Evolutionary conservation across 23 red algal genomes (phyloP).

Genomic region (Gracilariopsis chorda): DNA sequence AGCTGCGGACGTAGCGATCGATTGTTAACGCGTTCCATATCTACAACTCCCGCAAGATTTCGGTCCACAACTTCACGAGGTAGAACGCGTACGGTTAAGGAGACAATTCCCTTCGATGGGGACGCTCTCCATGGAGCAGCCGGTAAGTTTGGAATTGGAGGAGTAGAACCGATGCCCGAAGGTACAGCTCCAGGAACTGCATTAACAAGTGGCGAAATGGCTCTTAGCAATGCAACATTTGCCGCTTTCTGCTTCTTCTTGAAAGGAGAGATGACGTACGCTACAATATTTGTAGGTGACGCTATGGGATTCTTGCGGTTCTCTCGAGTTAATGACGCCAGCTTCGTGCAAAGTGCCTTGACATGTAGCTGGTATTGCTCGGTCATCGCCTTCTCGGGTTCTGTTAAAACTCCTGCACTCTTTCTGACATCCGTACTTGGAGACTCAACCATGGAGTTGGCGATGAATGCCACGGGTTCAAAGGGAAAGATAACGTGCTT

Average conservation of each 20-base stretch:
- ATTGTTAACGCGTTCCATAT: not conserved
- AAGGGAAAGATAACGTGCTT: conserved; percentile 46
- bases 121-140: conserved; percentile 50
- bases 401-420: not conserved
- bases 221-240: conserved; percentile 52
- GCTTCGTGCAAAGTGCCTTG: conserved; percentile 34
- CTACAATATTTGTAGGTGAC: conserved; percentile 55
- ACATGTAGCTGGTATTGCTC: conserved; percentile 58
- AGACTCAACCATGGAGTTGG: conserved; percentile 21
- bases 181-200: conserved; percentile 22
- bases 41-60: conserved; percentile 15
- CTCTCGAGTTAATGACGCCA: conserved; percentile 35
- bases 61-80: conserved; percentile 62
- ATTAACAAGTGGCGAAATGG: conserved; percentile 43
- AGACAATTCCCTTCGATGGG: conserved; percentile 19
- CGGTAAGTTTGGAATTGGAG: not conserved
- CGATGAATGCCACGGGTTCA: conserved; percentile 42
- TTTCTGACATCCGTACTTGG: not conserved
- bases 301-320: conserved; percentile 33
- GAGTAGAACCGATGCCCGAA: not conserved
- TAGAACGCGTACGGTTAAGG: conserved; percentile 46
- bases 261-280: conserved; percentile 50
- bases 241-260: conserved; percentile 20
- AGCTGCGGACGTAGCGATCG: conserved; percentile 52
- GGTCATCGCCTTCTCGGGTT: conserved; percentile 37